Evolutionary conservation across 2,329 filamentous ascomycete genomes (phyloP).

Genomic region (Fusarium xylarioides): DNA sequence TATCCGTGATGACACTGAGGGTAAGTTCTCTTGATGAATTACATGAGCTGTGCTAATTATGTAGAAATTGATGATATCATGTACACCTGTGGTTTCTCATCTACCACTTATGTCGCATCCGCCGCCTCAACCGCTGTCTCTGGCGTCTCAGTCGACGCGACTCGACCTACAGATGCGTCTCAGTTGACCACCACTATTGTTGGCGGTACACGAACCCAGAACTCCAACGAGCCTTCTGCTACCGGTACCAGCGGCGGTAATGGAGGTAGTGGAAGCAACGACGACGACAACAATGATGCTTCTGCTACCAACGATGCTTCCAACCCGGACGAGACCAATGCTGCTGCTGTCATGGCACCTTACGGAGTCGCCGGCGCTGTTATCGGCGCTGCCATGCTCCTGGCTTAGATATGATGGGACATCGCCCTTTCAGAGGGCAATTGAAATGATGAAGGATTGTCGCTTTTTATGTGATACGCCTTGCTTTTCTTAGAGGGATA

Average conservation of each 20-base stretch:
- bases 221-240: slow-evolving; percentile 11
- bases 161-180: slow-evolving; percentile 43
- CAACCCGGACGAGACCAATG: slow-evolving; percentile 28
- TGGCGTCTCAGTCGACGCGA: slow-evolving; percentile 46
- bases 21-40: slow-evolving; percentile 5
- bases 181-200: slow-evolving; percentile 50
- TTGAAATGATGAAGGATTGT: neutral
- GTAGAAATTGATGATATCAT: slow-evolving; percentile 50
- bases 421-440: too few relatives aligned
- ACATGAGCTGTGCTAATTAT: neutral
- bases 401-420: slow-evolving; percentile 18
- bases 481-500: neutral
- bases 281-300: neutral
- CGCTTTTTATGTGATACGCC: neutral
- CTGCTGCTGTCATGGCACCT: slow-evolving; percentile 27
- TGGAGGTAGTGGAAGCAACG: neutral
- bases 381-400: slow-evolving; percentile 30
- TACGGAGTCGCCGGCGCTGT: slow-evolving; percentile 28
- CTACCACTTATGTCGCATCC: slow-evolving; percentile 43
- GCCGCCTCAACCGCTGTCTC: slow-evolving; percentile 40
- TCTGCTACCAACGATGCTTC: slow-evolving; percentile 18
- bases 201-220: slow-evolving; percentile 20
- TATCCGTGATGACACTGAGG: slow-evolving; percentile 32
- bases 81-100: slow-evolving; percentile 48
- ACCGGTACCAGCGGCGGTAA: neutral